phyloP scores from a whole-genome alignment of 2,329 filamentous ascomycete species.

The Trichoderma semiorbis region DNA sequence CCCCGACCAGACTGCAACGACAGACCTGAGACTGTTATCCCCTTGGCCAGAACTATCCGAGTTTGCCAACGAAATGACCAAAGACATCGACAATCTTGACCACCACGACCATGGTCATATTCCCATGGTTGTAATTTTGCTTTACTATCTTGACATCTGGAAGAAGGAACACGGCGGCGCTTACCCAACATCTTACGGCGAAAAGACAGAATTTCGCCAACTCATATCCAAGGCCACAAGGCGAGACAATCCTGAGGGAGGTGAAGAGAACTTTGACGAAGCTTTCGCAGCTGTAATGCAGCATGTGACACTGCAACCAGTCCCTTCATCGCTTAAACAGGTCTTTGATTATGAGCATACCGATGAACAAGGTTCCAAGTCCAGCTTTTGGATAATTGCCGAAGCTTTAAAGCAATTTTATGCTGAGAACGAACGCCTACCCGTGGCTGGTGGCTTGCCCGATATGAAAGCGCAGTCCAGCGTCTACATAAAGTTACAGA shows the following conservation, averaged over 20 bases:
- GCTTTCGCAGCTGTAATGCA: constrained; percentile 84
- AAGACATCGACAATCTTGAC: constrained; percentile 64
- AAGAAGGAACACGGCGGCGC: constrained; percentile 65
- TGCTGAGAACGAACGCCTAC: constrained; percentile 66
- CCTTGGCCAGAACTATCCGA: constrained; percentile 80
- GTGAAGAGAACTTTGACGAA: constrained; percentile 96
- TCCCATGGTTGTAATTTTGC: constrained; percentile 77
- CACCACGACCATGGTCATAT: constrained; percentile 87
- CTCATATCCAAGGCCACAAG: constrained; percentile 65
- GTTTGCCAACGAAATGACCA: constrained; percentile 65
- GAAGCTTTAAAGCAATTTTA: constrained; percentile 77
- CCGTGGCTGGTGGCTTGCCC: constrained; percentile 80
- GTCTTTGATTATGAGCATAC: constrained; percentile 66
- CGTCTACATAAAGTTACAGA: constrained; percentile 87
- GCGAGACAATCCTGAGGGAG: constrained; percentile 73
- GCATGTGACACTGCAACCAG: constrained; percentile 65
- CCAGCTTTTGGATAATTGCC: constrained; percentile 85
- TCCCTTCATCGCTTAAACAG: constrained; percentile 68
- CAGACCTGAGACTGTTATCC: constrained; percentile 76
- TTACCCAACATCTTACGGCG: constrained; percentile 70
- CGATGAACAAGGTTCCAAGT: constrained; percentile 27
- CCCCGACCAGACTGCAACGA: constrained; percentile 78
- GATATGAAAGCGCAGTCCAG: constrained; percentile 96
- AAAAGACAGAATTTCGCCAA: constrained; percentile 80
- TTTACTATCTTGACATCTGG: constrained; percentile 82